Evolutionary conservation across 2,329 filamentous ascomycete species (phyloP).

Genomic region (Aspergillus pseudoglaucus): DNA sequence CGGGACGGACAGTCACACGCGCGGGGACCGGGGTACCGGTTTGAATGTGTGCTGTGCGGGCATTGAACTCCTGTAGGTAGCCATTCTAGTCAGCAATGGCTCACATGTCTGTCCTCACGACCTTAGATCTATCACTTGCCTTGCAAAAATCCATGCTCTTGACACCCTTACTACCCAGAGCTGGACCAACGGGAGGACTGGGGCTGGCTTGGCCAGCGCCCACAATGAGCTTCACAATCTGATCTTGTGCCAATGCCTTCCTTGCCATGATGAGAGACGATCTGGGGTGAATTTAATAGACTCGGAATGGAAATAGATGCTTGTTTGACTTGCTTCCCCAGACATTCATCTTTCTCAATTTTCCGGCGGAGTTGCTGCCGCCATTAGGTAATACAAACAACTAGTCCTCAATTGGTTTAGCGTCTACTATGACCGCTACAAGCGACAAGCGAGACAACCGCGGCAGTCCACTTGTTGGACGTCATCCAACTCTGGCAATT

Average conservation of each 20-base stretch:
- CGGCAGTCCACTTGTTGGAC: neutral
- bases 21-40: conserved; percentile 82
- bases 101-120: neutral
- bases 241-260: conserved; percentile 51
- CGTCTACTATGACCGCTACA: neutral
- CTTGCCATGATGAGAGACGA: conserved; percentile 41
- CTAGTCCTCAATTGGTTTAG: neutral
- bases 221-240: conserved; percentile 95
- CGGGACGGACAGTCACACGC: conserved; percentile 83
- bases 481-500: neutral
- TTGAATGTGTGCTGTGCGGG: conserved; percentile 76
- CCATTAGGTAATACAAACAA: neutral
- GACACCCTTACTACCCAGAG: conserved; percentile 92
- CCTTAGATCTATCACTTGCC: conserved; percentile 45
- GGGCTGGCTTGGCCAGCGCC: conserved; percentile 92
- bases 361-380: neutral
- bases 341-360: neutral
- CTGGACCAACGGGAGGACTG: conserved; percentile 91
- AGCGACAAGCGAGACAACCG: neutral
- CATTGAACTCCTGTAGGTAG: conserved; percentile 79
- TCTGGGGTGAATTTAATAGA: neutral
- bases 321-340: neutral
- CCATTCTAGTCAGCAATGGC: neutral
- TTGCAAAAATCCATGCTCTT: conserved; percentile 99
- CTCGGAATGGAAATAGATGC: too few species aligned